Evolutionary conservation across 306 rosid species (phyloP), one percentile per base, ranked within the genome.

Genomic region (Vicia faba): DNA sequence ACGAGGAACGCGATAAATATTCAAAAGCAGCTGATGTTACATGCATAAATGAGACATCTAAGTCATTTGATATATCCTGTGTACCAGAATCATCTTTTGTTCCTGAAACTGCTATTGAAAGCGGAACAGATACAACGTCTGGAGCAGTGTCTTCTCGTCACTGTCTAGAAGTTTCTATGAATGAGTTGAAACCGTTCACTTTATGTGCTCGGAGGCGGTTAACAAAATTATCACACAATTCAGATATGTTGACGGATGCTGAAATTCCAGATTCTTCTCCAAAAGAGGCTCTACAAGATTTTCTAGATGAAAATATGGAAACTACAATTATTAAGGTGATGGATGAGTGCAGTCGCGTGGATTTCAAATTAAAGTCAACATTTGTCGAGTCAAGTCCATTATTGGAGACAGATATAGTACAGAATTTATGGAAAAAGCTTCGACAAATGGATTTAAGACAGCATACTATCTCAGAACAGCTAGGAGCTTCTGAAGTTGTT

Each of bases 271-370:
- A 78, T 59, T 74, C 58, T 72, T 51, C n/a, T n/a, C n/a, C 59
- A 20, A 68, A 36, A 70, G 83, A 75, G 80, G 75, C 18, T 78
- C 56, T 29, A 68, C 88, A 76, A 66, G 81, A 69, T 82, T 78
- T 76, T 72, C 59, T 11, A 35, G 69, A 75, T 75, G 88, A 74
- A 73, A 80, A 73, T 56, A 75, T 57, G 61, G 86, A 81, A 79
- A 66, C 77, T 61, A 40, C 78, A 25, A 45, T 50, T 55, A 77
- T 18, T 78, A 85, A 87, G 33, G 75, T 83, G 79, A 88, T 88
- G 96, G 99, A 93, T 66, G 99, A 89, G 76, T 90, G 87, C 79
- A 93, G 99, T 82, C 88, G 96, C 18, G 73, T 90, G 72, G 87
- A 79, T 82, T 88, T 82, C 72, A 78, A 55, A 46, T 71, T 55